These are phyloP conservation scores for Hanseniaspora nectarophila DNA, from an alignment of 805 yeast species.

Conservation along the genomic window DNA sequence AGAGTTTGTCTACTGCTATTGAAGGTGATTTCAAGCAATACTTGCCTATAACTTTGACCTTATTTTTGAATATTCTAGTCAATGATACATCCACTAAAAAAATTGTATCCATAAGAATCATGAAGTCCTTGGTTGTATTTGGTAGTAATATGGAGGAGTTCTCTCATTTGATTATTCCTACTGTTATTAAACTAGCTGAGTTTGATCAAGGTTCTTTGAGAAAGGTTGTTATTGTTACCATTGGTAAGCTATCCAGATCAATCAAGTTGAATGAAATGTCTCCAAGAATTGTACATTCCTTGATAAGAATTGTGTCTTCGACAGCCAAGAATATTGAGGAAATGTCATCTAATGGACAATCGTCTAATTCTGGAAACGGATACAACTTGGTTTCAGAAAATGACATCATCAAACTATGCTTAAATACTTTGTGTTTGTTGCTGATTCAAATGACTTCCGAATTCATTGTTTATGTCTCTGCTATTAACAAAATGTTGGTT, in stretches of 20 bases:
- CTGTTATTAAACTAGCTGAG: slow-evolving; percentile 70
- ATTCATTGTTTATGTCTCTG: slow-evolving; percentile 75
- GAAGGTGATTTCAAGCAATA: slow-evolving; percentile 87
- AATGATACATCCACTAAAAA: slow-evolving; percentile 52
- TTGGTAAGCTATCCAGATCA: slow-evolving; percentile 66
- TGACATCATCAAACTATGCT: slow-evolving; percentile 51
- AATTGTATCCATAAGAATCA: slow-evolving; percentile 56
- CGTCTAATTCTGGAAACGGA: neutral
- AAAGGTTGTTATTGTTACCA: slow-evolving; percentile 63
- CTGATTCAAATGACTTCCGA: slow-evolving; percentile 74
- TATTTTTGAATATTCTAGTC: slow-evolving; percentile 65
- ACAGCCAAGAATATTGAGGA: slow-evolving; percentile 15
- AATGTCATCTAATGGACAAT: slow-evolving; percentile 7
- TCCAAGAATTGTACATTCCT: slow-evolving; percentile 77
- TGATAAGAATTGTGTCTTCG: slow-evolving; percentile 50
- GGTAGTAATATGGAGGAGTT: slow-evolving; percentile 84
- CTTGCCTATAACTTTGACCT: slow-evolving; percentile 63
- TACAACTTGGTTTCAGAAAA: slow-evolving; percentile 15
- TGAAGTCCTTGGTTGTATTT: slow-evolving; percentile 73
- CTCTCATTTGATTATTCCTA: slow-evolving; percentile 76
- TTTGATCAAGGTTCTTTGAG: slow-evolving; percentile 47
- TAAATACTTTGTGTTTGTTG: slow-evolving; percentile 69
- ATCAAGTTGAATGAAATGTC: slow-evolving; percentile 77
- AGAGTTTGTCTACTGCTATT: slow-evolving; percentile 70
- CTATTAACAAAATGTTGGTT: slow-evolving; percentile 54